Evolutionary conservation across 1,284 basidiomycete genomes (phyloP).

Genomic region (Ceratobasidium theobromae): DNA sequence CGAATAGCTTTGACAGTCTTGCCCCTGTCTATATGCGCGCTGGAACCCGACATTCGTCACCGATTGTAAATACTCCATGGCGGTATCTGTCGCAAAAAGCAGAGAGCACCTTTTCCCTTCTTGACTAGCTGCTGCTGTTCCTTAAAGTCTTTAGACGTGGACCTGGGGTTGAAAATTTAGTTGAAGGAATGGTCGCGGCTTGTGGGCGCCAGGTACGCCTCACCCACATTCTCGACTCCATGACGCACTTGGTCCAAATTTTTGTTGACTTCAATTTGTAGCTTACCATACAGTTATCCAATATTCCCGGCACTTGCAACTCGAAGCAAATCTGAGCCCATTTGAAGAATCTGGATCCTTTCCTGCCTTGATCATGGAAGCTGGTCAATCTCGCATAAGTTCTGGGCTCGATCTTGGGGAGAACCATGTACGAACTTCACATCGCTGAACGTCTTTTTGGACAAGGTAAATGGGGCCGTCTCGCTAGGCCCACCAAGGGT

Average conservation of each 20-base stretch:
- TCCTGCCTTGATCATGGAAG: conserved; percentile 13
- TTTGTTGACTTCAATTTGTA: conserved; percentile 8
- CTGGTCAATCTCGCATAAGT: conserved; percentile 33
- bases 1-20: background rate
- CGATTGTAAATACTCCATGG: conserved; percentile 31
- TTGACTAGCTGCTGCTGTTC: conserved; percentile 37
- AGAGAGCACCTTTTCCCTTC: conserved; percentile 35
- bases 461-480: conserved; percentile 35
- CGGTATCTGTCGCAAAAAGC: conserved; percentile 36
- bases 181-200: conserved; percentile 35
- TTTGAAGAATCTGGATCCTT: conserved; percentile 25
- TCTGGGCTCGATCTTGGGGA: conserved; percentile 30
- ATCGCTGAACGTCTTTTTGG: conserved; percentile 31
- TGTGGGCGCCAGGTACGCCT: conserved; percentile 25
- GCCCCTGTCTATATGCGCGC: background rate
- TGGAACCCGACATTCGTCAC: conserved; percentile 15
- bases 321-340: background rate
- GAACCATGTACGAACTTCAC: conserved; percentile 35
- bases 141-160: conserved; percentile 39
- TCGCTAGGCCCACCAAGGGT: conserved; percentile 34
- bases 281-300: background rate
- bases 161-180: conserved; percentile 41
- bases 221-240: conserved; percentile 2
- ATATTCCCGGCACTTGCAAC: conserved; percentile 17
- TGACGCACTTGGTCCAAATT: background rate